Evolutionary conservation across 805 yeast genomes (phyloP).

Genomic region (Blastobotrys peoriensis): DNA sequence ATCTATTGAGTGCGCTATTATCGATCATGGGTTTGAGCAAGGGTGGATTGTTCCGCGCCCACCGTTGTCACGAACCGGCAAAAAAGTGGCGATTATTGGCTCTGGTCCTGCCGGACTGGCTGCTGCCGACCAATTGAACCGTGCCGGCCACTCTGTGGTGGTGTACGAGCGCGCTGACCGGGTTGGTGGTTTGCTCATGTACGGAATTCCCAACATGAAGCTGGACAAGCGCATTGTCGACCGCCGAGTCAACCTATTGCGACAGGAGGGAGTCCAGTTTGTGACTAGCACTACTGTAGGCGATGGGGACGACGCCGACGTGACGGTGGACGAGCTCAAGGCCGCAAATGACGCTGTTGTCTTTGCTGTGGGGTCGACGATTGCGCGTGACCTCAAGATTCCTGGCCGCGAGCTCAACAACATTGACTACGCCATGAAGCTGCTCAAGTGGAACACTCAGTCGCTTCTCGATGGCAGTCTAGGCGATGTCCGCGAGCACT

Average conservation of each 20-base stretch:
- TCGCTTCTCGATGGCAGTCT: conserved; percentile 78
- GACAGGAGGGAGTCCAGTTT: conserved; percentile 83
- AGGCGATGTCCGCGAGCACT: conserved; percentile 62
- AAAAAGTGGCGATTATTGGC: conserved; percentile 79
- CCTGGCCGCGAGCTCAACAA: conserved; percentile 90
- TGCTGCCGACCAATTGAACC: conserved; percentile 93
- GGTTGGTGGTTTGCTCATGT: conserved; percentile 96
- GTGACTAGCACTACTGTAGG: conserved; percentile 76
- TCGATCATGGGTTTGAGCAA: conserved; percentile 91
- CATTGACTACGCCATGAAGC: conserved; percentile 91
- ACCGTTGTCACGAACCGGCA: conserved; percentile 78
- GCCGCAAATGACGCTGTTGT: conserved; percentile 72
- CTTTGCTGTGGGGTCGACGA: conserved; percentile 90
- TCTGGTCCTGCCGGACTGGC: conserved; percentile 98
- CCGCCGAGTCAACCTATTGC: conserved; percentile 86
- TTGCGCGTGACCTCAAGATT: conserved; percentile 89
- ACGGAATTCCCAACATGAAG: conserved; percentile 99
- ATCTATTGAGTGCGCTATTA: conserved; percentile 91
- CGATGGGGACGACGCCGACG: no score
- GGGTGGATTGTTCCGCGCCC: conserved; percentile 92
- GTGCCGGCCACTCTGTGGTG: conserved; percentile 89
- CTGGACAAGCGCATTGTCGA: conserved; percentile 87
- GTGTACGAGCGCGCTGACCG: conserved; percentile 93
- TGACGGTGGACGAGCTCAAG: conserved; percentile 64
- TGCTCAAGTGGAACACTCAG: conserved; percentile 81